Evolutionary conservation across 2,329 filamentous ascomycete genomes (phyloP).

Genomic region (Penicillium sp.): DNA sequence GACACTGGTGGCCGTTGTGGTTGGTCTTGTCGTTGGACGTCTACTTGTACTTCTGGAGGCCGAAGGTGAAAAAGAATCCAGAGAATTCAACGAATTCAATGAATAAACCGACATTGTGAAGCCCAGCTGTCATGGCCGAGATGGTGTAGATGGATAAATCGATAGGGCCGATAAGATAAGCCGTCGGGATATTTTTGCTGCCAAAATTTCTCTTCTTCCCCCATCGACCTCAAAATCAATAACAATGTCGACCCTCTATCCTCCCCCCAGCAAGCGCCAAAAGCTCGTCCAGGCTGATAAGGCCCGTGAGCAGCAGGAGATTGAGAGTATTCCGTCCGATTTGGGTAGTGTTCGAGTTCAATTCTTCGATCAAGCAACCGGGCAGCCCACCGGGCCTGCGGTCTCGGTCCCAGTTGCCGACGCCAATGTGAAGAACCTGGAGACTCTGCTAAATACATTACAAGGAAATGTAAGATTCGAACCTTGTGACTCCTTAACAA

Average conservation of each 20-base stretch:
- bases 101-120: constrained; percentile 15
- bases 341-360: constrained; percentile 78
- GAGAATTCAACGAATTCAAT: constrained; percentile 3
- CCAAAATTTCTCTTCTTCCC: constrained; percentile 17
- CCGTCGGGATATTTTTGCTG: constrained; percentile 8
- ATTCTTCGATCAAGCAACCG: constrained; percentile 77
- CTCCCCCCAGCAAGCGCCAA: constrained; percentile 86
- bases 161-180: constrained; percentile 24
- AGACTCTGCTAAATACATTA: constrained; percentile 79
- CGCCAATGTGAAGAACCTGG: constrained; percentile 84
- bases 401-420: constrained; percentile 78
- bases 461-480: constrained; percentile 64
- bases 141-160: constrained; percentile 4
- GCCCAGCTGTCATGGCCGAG: background rate
- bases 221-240: constrained; percentile 16
- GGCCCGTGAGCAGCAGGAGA: constrained; percentile 71
- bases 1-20: constrained; percentile 57
- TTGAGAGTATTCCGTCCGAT: constrained; percentile 63
- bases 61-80: constrained; percentile 22
- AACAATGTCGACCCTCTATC: constrained; percentile 73
- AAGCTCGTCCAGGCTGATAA: constrained; percentile 71
- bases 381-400: constrained; percentile 65
- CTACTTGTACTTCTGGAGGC: constrained; percentile 39
- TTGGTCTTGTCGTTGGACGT: constrained; percentile 50
- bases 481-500: background rate